phyloP scores from a whole-genome alignment of 352 stramenopile genomes.

The Globisporangium rhizosaccharum region DNA sequence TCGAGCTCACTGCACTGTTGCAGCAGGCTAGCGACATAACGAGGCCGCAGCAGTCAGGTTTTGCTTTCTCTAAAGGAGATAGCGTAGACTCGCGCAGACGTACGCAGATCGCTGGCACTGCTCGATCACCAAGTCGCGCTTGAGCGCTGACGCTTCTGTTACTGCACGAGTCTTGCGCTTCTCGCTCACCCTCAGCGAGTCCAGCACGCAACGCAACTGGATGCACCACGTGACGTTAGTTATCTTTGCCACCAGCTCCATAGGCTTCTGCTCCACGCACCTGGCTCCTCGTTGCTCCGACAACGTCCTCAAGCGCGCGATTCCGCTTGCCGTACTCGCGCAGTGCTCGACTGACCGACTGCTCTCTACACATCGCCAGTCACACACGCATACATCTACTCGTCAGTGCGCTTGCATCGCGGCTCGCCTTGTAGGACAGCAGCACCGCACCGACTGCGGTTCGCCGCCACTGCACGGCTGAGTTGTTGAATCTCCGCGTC shows the following conservation, averaged over 20 bases:
- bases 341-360: slow-evolving; percentile 31
- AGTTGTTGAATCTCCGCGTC: slow-evolving; percentile 30
- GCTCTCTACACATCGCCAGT: slow-evolving; percentile 23
- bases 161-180: slow-evolving; percentile 32
- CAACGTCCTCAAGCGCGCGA: slow-evolving; percentile 31
- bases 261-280: slow-evolving; percentile 6
- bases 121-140: slow-evolving; percentile 50
- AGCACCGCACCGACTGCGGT: slow-evolving; percentile 21
- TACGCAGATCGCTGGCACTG: slow-evolving; percentile 54
- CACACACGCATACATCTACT: too few species aligned
- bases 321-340: slow-evolving; percentile 57
- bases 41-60: neutral
- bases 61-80: neutral
- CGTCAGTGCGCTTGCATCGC: too few species aligned
- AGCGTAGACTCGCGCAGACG: slow-evolving; percentile 1
- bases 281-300: slow-evolving; percentile 34
- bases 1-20: slow-evolving; percentile 45
- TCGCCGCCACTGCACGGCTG: slow-evolving; percentile 21
- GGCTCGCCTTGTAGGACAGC: neutral
- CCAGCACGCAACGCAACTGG: slow-evolving; percentile 28
- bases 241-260: neutral
- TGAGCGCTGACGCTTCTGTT: slow-evolving; percentile 28
- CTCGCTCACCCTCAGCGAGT: slow-evolving; percentile 30
- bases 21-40: slow-evolving; percentile 28
- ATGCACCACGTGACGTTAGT: neutral